phyloP scores from a whole-genome alignment of 768 basidiomycete genomes.

The Boletus fagicola region DNA sequence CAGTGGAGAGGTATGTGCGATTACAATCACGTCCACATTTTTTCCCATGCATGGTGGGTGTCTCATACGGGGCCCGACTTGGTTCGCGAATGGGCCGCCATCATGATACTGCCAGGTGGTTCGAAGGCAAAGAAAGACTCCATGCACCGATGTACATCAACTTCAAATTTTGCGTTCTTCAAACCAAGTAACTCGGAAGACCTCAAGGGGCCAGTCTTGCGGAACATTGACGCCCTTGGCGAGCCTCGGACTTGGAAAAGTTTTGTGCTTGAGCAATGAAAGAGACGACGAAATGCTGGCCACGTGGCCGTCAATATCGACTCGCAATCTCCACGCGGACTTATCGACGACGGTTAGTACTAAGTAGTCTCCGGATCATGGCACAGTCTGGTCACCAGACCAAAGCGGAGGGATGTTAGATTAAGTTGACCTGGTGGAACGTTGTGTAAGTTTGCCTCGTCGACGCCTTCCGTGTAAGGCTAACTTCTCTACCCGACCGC shows the following conservation, averaged over 20 bases:
- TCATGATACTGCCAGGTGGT: neutral
- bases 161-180: neutral
- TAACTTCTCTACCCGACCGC: neutral
- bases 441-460: neutral
- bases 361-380: neutral
- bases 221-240: neutral
- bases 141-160: neutral
- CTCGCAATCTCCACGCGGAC: neutral
- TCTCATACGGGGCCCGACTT: neutral
- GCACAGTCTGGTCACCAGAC: neutral
- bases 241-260: neutral
- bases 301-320: neutral
- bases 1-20: neutral
- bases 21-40: neutral
- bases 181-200: neutral
- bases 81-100: neutral
- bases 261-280: neutral
- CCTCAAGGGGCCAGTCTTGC: neutral
- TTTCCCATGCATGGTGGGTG: neutral
- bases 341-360: neutral
- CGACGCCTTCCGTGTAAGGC: slow-evolving; percentile 1
- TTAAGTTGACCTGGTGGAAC: neutral
- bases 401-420: neutral
- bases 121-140: neutral
- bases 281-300: neutral